phyloP scores from a whole-genome alignment of 495 filamentous ascomycete species.

The Aspergillus egyptiacus region DNA sequence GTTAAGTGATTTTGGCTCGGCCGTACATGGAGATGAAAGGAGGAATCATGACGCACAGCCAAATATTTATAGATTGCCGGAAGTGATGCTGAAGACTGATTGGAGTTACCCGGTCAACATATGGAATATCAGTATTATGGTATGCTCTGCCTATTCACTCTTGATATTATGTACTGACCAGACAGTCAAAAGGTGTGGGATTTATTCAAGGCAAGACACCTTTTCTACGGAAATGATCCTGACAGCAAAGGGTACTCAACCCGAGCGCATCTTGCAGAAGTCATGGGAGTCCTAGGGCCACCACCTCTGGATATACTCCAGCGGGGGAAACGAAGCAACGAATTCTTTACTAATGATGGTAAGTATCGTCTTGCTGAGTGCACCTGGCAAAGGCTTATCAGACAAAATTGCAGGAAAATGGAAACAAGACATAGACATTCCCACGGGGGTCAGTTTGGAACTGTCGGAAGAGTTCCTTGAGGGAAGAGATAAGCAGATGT shows the following conservation, averaged over 20 bases:
- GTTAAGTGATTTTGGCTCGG: conserved; percentile 77
- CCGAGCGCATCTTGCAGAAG: conserved; percentile 41
- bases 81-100: conserved; percentile 39
- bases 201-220: conserved; percentile 25
- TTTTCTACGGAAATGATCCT: conserved; percentile 42
- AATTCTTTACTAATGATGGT: conserved; percentile 38
- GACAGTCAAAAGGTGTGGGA: conserved; percentile 8
- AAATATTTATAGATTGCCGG: conserved; percentile 40
- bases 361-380: conserved; percentile 10
- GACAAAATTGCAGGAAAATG: conserved; percentile 25
- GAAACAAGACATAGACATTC: conserved; percentile 27
- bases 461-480: conserved; percentile 27
- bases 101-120: conserved; percentile 46
- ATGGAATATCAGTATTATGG: conserved; percentile 47
- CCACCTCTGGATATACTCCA: conserved; percentile 39
- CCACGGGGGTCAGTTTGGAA: conserved; percentile 25
- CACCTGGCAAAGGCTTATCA: conserved; percentile 8
- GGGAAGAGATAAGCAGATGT: conserved; percentile 34
- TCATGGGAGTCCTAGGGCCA: conserved; percentile 40
- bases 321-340: conserved; percentile 27
- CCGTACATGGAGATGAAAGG: conserved; percentile 49
- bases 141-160: conserved; percentile 21
- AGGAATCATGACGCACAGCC: conserved; percentile 32
- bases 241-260: conserved; percentile 37
- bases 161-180: conserved; percentile 13